A percentile compares a stretch with the other conserved stretches of the same genome.
Conservation (phyloP, 1,284 basidiomycete species). For the Apiotrichum gamsii region DNA sequence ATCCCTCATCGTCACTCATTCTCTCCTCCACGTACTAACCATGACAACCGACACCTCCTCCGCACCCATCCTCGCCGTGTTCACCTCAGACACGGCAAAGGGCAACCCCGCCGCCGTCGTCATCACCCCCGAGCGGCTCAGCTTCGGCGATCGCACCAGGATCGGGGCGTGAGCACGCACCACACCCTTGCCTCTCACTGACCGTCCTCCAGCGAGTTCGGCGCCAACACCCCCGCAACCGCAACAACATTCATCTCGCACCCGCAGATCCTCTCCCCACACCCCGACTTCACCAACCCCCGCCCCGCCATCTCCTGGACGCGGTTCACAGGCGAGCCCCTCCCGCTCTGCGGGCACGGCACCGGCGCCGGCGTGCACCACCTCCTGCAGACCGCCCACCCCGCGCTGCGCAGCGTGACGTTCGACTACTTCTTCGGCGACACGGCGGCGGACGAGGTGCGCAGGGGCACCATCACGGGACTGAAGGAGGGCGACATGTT, state of each 20-base stretch:
- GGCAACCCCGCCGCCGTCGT: slow-evolving; percentile 1
- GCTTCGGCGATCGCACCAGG: neutral
- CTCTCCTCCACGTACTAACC: too few species aligned
- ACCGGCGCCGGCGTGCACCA: neutral
- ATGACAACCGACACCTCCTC: too few species aligned
- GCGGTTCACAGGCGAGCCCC: neutral
- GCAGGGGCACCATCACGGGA: neutral
- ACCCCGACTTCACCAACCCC: too few species aligned
- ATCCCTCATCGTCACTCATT: too few species aligned
- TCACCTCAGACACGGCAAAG: neutral
- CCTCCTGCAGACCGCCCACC: neutral
- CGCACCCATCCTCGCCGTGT: too few species aligned
- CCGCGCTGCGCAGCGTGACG: neutral
- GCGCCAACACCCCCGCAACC: neutral
- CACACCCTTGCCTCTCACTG: too few species aligned
- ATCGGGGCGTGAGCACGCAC: neutral
- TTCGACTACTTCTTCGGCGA: neutral
- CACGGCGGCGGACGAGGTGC: neutral
- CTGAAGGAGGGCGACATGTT: neutral
- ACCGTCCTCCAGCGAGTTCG: too few species aligned
- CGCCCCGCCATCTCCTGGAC: neutral
- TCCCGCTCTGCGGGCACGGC: slow-evolving; percentile 1
- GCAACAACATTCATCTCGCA: neutral
- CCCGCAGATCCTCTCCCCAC: neutral
- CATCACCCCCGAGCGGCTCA: neutral